phyloP scores from a whole-genome alignment of 805 yeast species.

The Wickerhamomyces alni region DNA sequence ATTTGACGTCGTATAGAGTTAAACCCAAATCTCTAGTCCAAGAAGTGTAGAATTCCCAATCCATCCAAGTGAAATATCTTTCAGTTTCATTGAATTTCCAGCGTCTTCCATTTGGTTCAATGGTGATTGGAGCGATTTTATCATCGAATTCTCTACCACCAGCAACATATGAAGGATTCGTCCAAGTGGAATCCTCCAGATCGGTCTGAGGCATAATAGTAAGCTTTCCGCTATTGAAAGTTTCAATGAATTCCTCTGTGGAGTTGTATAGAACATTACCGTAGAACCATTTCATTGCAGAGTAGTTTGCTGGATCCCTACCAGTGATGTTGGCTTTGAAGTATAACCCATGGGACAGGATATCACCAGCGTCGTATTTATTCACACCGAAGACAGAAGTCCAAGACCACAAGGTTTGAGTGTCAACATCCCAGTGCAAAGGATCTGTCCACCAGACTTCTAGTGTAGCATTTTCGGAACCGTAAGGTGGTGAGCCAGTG shows the following conservation, averaged over 20 bases:
- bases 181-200: constrained; percentile 2
- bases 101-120: constrained; percentile 25
- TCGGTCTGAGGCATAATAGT: constrained; percentile 14
- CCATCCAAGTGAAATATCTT: constrained; percentile 26
- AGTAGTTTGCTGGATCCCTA: constrained; percentile 11
- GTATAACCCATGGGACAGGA: constrained; percentile 19
- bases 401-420: constrained; percentile 13
- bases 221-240: constrained; percentile 17
- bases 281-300: constrained; percentile 19
- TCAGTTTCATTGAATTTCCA: constrained; percentile 22
- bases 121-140: constrained; percentile 16
- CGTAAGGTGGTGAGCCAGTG: constrained; percentile 12
- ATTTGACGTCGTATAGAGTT: constrained; percentile 21
- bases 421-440: constrained; percentile 13
- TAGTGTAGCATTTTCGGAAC: constrained; percentile 17
- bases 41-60: constrained; percentile 23
- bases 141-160: constrained; percentile 21
- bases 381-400: constrained; percentile 16
- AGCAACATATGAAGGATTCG: constrained; percentile 11
- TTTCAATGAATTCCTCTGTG: constrained; percentile 19
- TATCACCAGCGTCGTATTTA: constrained; percentile 19
- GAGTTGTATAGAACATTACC: constrained; percentile 18
- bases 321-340: constrained; percentile 19
- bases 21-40: constrained; percentile 23
- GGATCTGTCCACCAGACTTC: constrained; percentile 23